Evolutionary conservation across 2,329 filamentous ascomycete species (phyloP).

Genomic region (Thielaviopsis musarum): DNA sequence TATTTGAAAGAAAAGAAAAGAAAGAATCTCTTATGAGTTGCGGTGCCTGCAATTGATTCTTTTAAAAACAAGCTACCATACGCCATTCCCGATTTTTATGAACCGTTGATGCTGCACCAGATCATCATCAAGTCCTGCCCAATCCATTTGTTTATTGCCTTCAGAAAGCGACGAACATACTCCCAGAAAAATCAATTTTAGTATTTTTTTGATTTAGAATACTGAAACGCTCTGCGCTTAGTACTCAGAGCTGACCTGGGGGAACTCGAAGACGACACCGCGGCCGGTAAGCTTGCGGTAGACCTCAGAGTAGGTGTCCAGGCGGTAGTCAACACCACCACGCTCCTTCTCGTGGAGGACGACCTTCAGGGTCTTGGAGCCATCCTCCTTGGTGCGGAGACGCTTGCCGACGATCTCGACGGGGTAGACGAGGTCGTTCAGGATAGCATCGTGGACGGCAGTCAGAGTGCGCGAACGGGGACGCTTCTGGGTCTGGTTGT

Average conservation of each 20-base stretch:
- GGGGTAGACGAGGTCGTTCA: slow-evolving; percentile 94
- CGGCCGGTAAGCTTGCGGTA: slow-evolving; percentile 97
- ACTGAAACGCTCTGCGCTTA: slow-evolving; percentile 32
- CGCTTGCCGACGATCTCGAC: slow-evolving; percentile 99
- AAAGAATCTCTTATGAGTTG: slow-evolving; percentile 13
- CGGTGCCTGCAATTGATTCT: slow-evolving; percentile 11
- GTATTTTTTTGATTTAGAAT: slow-evolving; percentile 6
- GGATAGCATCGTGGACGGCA: slow-evolving; percentile 96
- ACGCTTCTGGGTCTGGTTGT: slow-evolving; percentile 96
- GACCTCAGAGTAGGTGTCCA: slow-evolving; percentile 99
- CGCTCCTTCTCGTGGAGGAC: slow-evolving; percentile 99
- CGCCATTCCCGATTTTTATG: slow-evolving; percentile 6
- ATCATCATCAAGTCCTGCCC: slow-evolving; percentile 1
- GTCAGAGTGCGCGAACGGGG: slow-evolving; percentile 95
- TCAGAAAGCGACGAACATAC: slow-evolving; percentile 3
- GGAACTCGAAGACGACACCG: slow-evolving; percentile 96
- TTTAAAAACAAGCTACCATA: slow-evolving; percentile 12
- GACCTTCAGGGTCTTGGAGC: slow-evolving; percentile 96
- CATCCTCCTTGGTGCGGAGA: slow-evolving; percentile 95
- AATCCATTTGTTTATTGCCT: slow-evolving; percentile 3
- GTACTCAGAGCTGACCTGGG: slow-evolving; percentile 66
- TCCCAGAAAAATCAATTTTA: slow-evolving; percentile 7
- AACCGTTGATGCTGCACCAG: slow-evolving; percentile 4
- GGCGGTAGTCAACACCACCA: slow-evolving; percentile 96
- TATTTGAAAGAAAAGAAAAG: slow-evolving; percentile 14